Percentiles rank a stretch among this genome's conserved stretches.
These are phyloP conservation scores for Saposhnikovia divaricata DNA, from an alignment of 129 eudicot genomes.

Conservation along the genomic window DNA sequence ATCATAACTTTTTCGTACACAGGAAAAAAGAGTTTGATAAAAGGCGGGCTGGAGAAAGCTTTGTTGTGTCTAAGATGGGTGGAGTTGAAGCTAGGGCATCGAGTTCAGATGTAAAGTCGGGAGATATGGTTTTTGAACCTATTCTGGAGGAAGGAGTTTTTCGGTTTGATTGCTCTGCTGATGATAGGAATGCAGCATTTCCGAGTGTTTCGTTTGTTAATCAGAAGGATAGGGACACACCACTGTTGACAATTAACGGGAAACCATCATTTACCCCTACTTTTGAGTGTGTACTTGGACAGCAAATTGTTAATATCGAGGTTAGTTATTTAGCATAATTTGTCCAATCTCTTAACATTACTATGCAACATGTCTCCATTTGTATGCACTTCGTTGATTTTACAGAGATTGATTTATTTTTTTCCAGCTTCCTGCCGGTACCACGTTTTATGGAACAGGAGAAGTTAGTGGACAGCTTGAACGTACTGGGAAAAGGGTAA, in stretches of 20 bases:
- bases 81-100: constrained; percentile 29
- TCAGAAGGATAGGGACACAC: constrained; percentile 55
- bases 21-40: constrained; percentile 19
- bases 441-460: constrained; percentile 95
- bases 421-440: constrained; percentile 69
- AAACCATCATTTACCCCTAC: constrained; percentile 65
- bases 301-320: constrained; percentile 58
- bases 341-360: background rate
- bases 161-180: constrained; percentile 79
- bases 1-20: background rate
- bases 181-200: constrained; percentile 59
- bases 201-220: constrained; percentile 77
- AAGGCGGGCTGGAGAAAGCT: constrained; percentile 22
- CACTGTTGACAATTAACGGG: constrained; percentile 28
- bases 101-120: constrained; percentile 30
- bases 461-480: constrained; percentile 97
- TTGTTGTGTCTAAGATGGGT: constrained; percentile 40
- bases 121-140: constrained; percentile 66
- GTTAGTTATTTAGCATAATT: constrained; percentile 22
- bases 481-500: constrained; percentile 90
- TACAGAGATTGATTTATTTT: constrained; percentile 4
- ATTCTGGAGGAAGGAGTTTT: constrained; percentile 84
- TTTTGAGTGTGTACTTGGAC: constrained; percentile 40
- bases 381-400: constrained; percentile 12
- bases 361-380: background rate